phyloP scores from a whole-genome alignment of 75 land plant species.

The Azolla pinnata region DNA sequence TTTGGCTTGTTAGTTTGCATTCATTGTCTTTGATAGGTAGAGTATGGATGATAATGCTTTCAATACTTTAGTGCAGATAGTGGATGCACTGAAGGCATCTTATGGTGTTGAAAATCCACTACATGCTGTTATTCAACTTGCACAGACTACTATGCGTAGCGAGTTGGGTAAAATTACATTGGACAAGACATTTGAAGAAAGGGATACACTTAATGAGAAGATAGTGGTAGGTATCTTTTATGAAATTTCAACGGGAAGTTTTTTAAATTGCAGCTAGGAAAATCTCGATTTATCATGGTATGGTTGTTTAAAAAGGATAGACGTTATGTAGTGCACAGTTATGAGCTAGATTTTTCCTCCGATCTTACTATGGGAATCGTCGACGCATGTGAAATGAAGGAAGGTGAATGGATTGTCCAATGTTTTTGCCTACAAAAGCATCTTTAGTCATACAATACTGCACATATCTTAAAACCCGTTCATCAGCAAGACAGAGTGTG shows the following conservation, averaged over 20 bases:
- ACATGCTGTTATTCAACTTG: constrained; percentile 77
- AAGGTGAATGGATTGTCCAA: too few relatives aligned
- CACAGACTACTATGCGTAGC: constrained; percentile 89
- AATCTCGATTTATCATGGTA: too few relatives aligned
- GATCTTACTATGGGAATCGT: too few relatives aligned
- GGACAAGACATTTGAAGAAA: constrained; percentile 86
- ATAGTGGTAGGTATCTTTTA: constrained; percentile 52
- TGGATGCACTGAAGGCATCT: constrained; percentile 76
- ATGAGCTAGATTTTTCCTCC: too few relatives aligned
- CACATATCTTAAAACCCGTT: too few relatives aligned
- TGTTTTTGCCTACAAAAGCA: too few relatives aligned
- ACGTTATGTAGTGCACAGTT: too few relatives aligned
- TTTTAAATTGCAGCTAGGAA: too few relatives aligned
- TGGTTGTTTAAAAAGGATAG: too few relatives aligned
- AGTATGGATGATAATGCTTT: background rate
- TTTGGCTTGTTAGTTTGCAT: background rate
- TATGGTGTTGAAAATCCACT: constrained; percentile 90
- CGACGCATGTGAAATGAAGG: too few relatives aligned
- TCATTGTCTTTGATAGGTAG: background rate
- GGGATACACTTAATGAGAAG: constrained; percentile 78
- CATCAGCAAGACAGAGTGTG: too few relatives aligned
- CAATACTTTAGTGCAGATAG: constrained; percentile 34
- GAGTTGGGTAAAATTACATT: constrained; percentile 89
- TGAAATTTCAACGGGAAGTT: background rate
- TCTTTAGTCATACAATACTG: too few relatives aligned